A percentile compares a stretch with the other conserved stretches of the same genome.
Evolutionary conservation across 371 early-diverging fungal genomes (phyloP).

Genomic region (Apophysomyces elegans): DNA sequence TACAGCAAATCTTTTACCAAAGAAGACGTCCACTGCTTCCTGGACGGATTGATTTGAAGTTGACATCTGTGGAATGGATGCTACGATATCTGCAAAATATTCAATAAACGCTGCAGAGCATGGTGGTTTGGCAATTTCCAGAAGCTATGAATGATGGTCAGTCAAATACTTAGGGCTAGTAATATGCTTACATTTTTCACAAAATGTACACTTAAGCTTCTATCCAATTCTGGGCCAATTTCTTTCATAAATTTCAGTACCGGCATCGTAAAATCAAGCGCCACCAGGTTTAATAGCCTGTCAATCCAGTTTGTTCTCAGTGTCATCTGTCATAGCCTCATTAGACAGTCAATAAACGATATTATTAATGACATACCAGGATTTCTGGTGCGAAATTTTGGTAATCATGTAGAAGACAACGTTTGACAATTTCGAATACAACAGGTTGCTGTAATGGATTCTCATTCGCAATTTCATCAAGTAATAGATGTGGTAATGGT

Average conservation of each 20-base stretch:
- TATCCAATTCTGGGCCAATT: conserved; percentile 54
- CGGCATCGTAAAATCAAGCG: conserved; percentile 62
- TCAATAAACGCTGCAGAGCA: conserved; percentile 52
- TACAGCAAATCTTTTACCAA: conserved; percentile 30
- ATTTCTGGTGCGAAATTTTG: conserved; percentile 60
- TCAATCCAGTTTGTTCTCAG: conserved; percentile 68
- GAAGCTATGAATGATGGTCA: conserved; percentile 21
- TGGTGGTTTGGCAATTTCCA: conserved; percentile 53
- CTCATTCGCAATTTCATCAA: conserved; percentile 71
- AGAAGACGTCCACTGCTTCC: conserved; percentile 40
- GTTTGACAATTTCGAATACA: conserved; percentile 62
- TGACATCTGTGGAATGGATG: conserved; percentile 47
- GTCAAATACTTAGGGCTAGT: neutral
- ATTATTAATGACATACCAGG: conserved; percentile 36
- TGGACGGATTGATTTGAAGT: conserved; percentile 38
- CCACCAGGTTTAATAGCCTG: conserved; percentile 66
- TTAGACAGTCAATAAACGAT: conserved; percentile 12
- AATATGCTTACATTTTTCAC: conserved; percentile 44
- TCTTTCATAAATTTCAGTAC: conserved; percentile 58
- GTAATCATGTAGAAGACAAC: conserved; percentile 34
- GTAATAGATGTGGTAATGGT: conserved; percentile 59
- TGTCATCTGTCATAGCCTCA: conserved; percentile 39
- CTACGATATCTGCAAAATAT: conserved; percentile 51
- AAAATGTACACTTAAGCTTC: conserved; percentile 63
- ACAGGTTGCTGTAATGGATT: conserved; percentile 68